Evolutionary conservation across 768 basidiomycete species (phyloP).

Genomic region (Lepiota subincarnata): DNA sequence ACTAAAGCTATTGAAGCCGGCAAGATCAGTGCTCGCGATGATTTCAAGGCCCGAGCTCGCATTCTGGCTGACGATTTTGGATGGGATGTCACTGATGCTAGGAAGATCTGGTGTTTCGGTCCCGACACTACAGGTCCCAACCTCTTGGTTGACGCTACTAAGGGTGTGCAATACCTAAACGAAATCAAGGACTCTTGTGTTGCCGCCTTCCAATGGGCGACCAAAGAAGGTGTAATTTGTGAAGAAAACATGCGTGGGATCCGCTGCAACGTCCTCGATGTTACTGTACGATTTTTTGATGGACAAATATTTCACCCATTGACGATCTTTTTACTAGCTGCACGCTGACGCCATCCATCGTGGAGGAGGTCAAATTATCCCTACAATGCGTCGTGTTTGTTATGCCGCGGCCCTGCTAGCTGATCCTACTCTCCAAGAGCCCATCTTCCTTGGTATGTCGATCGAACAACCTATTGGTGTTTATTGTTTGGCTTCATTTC

Average conservation of each 20-base stretch:
- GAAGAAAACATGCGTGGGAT: constrained; percentile 99
- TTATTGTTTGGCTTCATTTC: background rate
- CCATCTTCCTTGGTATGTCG: constrained; percentile 80
- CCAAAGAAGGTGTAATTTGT: constrained; percentile 93
- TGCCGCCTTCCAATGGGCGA: constrained; percentile 99
- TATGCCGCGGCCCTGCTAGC: constrained; percentile 96
- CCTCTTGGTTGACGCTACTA: constrained; percentile 95
- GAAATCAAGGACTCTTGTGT: constrained; percentile 99
- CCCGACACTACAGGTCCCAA: constrained; percentile 98
- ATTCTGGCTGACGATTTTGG: constrained; percentile 92
- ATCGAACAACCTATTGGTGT: background rate
- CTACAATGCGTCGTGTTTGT: constrained; percentile 91
- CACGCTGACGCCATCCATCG: constrained; percentile 99
- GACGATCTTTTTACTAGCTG: constrained; percentile 44
- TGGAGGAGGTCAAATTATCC: constrained; percentile 98
- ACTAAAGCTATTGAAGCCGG: constrained; percentile 89
- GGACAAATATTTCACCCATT: constrained; percentile 2
- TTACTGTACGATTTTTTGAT: constrained; percentile 58
- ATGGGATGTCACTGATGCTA: constrained; percentile 99
- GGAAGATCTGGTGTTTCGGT: constrained; percentile 99
- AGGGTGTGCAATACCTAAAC: constrained; percentile 98
- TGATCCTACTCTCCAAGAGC: constrained; percentile 89
- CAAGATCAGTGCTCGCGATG: constrained; percentile 84
- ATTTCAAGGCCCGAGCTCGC: constrained; percentile 96
- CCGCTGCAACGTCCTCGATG: constrained; percentile 93